Evolutionary conservation across 2,329 filamentous ascomycete species (phyloP).

Genomic region (Fusarium oligoseptatum): DNA sequence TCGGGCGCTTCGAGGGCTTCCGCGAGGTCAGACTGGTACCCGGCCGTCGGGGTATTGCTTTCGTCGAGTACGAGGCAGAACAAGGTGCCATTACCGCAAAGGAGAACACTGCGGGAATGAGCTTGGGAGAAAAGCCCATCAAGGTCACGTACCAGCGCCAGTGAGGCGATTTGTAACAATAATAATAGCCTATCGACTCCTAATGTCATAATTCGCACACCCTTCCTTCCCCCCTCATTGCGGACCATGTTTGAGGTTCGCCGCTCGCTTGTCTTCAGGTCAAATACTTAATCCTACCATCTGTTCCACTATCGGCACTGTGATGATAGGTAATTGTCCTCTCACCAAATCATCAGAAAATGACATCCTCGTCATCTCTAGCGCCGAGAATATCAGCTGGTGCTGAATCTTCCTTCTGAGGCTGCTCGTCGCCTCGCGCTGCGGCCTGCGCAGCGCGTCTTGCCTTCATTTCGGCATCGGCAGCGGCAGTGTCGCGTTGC

Average conservation of each 20-base stretch:
- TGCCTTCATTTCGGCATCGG: slow-evolving; percentile 81
- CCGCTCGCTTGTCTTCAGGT: neutral
- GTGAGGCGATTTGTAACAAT: slow-evolving; percentile 54
- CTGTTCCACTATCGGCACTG: neutral
- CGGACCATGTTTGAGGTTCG: neutral
- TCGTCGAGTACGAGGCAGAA: slow-evolving; percentile 96
- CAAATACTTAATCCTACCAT: neutral
- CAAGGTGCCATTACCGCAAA: slow-evolving; percentile 91
- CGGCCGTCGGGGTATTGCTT: slow-evolving; percentile 88
- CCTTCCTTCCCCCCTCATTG: neutral
- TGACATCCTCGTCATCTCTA: slow-evolving; percentile 86
- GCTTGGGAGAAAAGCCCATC: slow-evolving; percentile 81
- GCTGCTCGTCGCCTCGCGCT: slow-evolving; percentile 49
- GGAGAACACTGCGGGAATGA: slow-evolving; percentile 90
- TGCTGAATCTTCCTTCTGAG: slow-evolving; percentile 53
- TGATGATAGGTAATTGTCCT: neutral
- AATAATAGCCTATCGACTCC: slow-evolving; percentile 3
- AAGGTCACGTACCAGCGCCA: slow-evolving; percentile 98
- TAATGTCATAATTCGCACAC: neutral
- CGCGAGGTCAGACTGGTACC: slow-evolving; percentile 92
- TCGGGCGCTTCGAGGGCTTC: slow-evolving; percentile 92
- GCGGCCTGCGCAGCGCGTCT: slow-evolving; percentile 69
- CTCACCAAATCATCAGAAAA: slow-evolving; percentile 70
- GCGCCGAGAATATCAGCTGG: slow-evolving; percentile 78
- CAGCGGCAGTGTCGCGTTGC: slow-evolving; percentile 78